phyloP scores from a whole-genome alignment of 331 rosid genomes.

The Cydonia oblonga region DNA sequence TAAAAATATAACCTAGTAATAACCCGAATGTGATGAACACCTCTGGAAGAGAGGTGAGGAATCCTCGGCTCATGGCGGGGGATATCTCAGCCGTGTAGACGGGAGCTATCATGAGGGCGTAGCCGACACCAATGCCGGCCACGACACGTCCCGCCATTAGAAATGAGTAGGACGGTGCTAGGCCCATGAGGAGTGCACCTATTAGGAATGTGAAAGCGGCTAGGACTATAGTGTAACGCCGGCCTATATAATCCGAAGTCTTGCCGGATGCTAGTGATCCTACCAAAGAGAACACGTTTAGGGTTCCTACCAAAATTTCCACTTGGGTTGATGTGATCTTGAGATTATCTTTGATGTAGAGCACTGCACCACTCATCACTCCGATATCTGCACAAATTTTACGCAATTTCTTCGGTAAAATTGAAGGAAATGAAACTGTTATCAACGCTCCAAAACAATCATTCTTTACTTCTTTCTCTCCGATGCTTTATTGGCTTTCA shows the following conservation, averaged over 20 bases:
- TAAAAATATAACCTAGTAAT: conserved; percentile 39
- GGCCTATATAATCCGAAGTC: conserved; percentile 42
- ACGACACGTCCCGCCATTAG: conserved; percentile 34
- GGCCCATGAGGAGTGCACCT: conserved; percentile 51
- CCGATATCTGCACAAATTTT: conserved; percentile 36
- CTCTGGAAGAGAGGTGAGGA: conserved; percentile 54
- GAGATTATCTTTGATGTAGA: conserved; percentile 35
- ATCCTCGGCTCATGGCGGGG: conserved; percentile 43
- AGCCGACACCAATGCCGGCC: conserved; percentile 52
- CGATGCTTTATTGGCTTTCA: too few species aligned
- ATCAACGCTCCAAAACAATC: neutral
- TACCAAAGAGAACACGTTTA: conserved; percentile 43
- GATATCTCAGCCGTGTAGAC: conserved; percentile 47
- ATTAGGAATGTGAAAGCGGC: conserved; percentile 29
- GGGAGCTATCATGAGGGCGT: conserved; percentile 50
- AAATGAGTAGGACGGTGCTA: conserved; percentile 36
- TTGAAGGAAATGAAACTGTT: neutral
- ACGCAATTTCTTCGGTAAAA: neutral
- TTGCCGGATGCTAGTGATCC: conserved; percentile 59
- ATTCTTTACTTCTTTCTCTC: too few species aligned
- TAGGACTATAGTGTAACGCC: conserved; percentile 48
- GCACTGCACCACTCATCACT: conserved; percentile 63
- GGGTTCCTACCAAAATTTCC: conserved; percentile 42
- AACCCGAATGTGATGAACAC: conserved; percentile 45
- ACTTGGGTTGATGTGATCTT: conserved; percentile 25